Evolutionary conservation across 2,329 filamentous ascomycete species (phyloP), one percentile per base, ranked within the genome.

Genomic region (Fusarium sororula): DNA sequence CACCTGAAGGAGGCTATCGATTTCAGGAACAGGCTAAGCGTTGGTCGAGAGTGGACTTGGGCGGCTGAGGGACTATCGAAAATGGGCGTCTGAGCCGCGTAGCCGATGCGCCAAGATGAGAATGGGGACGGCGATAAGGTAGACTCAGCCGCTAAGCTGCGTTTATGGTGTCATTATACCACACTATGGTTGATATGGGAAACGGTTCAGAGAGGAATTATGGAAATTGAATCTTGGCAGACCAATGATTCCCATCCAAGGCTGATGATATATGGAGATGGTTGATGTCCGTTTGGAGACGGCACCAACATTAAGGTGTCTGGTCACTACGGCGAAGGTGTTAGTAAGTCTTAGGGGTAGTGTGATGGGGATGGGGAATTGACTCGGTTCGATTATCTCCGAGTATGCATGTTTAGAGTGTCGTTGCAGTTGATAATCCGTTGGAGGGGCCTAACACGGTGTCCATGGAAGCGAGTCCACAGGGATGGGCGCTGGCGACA

Each of bases 1-100:
- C 12, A 57, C 57, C 24, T 62, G 48, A 68, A 48, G 54, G 59
- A 55, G 50, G 54, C 59, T 65, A 65, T 55, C 51, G 63, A 38
- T 70, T 78, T 77, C 78, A 81, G 78, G 80, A 81, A 81, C 78
- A 81, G 80, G 79, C 57, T 69, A 81, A 79, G 79, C 73, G 74
- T 65, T 39, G 61, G 42, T 39, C 51, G 32, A 44, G 50, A 61
- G 54, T 67, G 66, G 55, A 51, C 35, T 72, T 70, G 59, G 63
- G 58, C 45, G 53, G 47, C 38, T 60, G 53, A 58, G 55, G 57
- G 45, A 64, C 65, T 66, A 74, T 75, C 67, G 68, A 56, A 41
- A 45, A 67, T 56, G 51, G 61, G 57, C 51, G 50, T 53, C 53
- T 58, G 51, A 58, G 66, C 74, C 63, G 71, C 57, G 24, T 55